Conservation (phyloP, 179 eudicot genomes). For the Silene coronaria region DNA sequence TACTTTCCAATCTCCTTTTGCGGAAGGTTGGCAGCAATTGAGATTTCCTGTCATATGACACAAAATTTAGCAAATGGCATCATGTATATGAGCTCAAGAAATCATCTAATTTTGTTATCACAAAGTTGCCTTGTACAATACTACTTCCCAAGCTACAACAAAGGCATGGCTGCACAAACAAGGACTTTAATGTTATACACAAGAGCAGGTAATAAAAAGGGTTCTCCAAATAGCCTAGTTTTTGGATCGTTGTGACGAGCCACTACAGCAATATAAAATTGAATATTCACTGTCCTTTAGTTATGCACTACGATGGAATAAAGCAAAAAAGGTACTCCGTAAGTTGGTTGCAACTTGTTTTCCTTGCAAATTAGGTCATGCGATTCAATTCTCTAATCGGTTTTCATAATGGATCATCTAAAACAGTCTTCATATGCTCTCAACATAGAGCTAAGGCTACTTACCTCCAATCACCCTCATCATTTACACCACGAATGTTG, state of each 20-base stretch:
- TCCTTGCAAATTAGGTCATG: not conserved
- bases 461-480: not conserved
- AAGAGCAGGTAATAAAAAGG: not conserved
- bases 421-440: not conserved
- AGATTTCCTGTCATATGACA: constrained; percentile 61
- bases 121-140: too few relatives aligned
- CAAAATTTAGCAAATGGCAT: not conserved
- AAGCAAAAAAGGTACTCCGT: not conserved
- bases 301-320: not conserved
- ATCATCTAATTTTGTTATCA: not conserved
- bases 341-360: not conserved
- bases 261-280: not conserved
- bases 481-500: not conserved
- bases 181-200: not conserved
- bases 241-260: not conserved
- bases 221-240: not conserved
- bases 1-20: constrained; percentile 98
- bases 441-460: not conserved
- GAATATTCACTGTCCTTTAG: not conserved
- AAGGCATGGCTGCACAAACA: not conserved
- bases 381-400: not conserved
- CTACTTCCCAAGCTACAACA: not conserved
- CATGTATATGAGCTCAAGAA: not conserved
- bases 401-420: not conserved
- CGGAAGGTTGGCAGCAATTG: constrained; percentile 88